Percentiles rank a stretch among this genome's conserved stretches.
phyloP scores from a whole-genome alignment of 2,329 filamentous ascomycete species.

The Trichoderma afroharzianum region DNA sequence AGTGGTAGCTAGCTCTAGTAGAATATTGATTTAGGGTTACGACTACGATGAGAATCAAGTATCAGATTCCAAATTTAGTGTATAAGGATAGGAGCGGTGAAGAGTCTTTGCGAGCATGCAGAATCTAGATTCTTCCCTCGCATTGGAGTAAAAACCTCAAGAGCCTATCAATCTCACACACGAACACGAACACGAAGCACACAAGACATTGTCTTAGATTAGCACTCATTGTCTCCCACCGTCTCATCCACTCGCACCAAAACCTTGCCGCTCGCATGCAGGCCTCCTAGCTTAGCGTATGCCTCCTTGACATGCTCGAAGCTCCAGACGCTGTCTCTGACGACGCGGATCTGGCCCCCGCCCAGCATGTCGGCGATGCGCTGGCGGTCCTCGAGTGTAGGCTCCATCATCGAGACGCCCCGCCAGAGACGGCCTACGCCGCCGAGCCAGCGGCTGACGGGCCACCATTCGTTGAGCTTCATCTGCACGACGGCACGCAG shows the following conservation, averaged over 20 bases:
- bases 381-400: conserved; percentile 32
- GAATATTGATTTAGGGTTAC: neutral
- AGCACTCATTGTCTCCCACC: conserved; percentile 26
- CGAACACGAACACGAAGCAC: conserved; percentile 12
- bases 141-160: neutral
- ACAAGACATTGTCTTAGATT: conserved; percentile 9
- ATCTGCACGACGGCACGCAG: conserved; percentile 32
- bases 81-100: neutral
- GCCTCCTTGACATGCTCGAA: conserved; percentile 37
- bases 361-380: conserved; percentile 32
- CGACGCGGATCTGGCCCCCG: conserved; percentile 33
- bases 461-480: conserved; percentile 39
- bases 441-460: conserved; percentile 33
- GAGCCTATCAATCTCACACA: neutral
- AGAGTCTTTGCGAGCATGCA: neutral
- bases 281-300: conserved; percentile 32
- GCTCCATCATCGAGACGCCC: conserved; percentile 34
- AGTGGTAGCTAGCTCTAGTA: neutral
- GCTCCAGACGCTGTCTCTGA: conserved; percentile 36
- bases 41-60: neutral
- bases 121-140: neutral
- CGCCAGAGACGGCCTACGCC: conserved; percentile 36
- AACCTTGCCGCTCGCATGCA: conserved; percentile 38
- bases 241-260: conserved; percentile 32
- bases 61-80: neutral